Evolutionary conservation across 1,284 basidiomycete species (phyloP), one percentile per base, ranked within the genome.

Genomic region (Naganishia sp.): DNA sequence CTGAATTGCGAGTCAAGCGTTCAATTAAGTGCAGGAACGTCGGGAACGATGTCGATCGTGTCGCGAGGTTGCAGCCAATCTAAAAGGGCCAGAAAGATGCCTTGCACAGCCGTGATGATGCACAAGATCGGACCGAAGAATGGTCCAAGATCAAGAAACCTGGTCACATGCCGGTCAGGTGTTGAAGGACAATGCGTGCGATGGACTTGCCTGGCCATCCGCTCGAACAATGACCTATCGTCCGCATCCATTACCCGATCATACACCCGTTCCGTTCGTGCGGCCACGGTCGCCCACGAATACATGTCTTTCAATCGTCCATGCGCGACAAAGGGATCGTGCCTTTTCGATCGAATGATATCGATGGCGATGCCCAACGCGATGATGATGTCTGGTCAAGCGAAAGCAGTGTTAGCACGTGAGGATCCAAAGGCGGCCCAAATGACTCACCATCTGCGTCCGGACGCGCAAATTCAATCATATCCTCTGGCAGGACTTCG

Each of bases 391-490:
- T 97, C 94, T 95, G 72, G 15, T 18, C 21, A 17, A 39, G 13
- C 42, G 21, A 52, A 21, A n/a, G 45, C 32, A 62, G 56, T 10
- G 23, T 28, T 28, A 28, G 28, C 28, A 28, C 28, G 2, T 46
- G 25, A 53, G 17, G 28, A 17, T 32, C 18, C 31, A 28, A 21
- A 49, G 5, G 28, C 15, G 5, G 21, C 28, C 17, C 15, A 15
- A 31, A 55, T 52, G n/a, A 75, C 81, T 70, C 46, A 86, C 87
- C 86, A 63, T 88, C 85, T 66, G 92, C 93, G 54, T 96, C 90
- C 0, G 94, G 93, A 65, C 87, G 86, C 0, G 94, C 91, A 72
- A 98, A 96, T 42, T 91, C 92, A 66, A 97, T 91, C 90, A 98
- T 90, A 70, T 94, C 90, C 54, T 87, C 82, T 0, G 96, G 96